phyloP scores from a whole-genome alignment of 192 early-diverging fungal genomes.

The Blastocladiella britannica region DNA sequence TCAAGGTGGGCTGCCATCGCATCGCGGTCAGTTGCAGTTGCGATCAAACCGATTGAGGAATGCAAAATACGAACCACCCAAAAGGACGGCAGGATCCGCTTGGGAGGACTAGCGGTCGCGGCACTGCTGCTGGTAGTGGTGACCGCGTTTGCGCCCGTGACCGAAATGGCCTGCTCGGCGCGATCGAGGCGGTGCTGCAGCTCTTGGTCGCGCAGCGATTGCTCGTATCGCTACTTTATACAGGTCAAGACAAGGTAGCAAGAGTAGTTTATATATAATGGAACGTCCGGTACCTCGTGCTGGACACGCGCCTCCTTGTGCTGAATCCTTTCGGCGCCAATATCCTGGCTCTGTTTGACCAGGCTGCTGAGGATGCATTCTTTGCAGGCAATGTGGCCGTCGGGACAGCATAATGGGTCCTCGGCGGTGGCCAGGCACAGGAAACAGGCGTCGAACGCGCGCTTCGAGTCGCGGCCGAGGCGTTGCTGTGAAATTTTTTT shows the following conservation, averaged over 20 bases:
- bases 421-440: constrained; percentile 59
- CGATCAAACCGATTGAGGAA: too few species aligned
- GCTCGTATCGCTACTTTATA: too few species aligned
- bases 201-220: too few species aligned
- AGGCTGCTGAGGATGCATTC: constrained; percentile 75
- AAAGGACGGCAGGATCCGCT: not conserved
- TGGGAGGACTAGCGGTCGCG: not conserved
- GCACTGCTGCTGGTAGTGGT: not conserved
- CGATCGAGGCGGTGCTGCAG: not conserved
- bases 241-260: too few species aligned
- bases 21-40: too few species aligned
- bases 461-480: constrained; percentile 61
- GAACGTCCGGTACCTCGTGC: too few species aligned
- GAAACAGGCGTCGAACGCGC: constrained; percentile 68
- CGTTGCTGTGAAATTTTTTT: constrained; percentile 27
- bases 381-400: constrained; percentile 71
- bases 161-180: not conserved
- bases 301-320: not conserved
- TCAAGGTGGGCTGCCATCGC: too few species aligned
- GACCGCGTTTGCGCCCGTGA: not conserved
- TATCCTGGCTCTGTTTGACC: constrained; percentile 60
- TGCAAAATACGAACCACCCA: not conserved
- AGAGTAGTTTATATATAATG: too few species aligned
- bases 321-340: constrained; percentile 6
- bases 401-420: constrained; percentile 41